phyloP scores from a whole-genome alignment of 2,329 filamentous ascomycete genomes.

The Metarhizium sp. region DNA sequence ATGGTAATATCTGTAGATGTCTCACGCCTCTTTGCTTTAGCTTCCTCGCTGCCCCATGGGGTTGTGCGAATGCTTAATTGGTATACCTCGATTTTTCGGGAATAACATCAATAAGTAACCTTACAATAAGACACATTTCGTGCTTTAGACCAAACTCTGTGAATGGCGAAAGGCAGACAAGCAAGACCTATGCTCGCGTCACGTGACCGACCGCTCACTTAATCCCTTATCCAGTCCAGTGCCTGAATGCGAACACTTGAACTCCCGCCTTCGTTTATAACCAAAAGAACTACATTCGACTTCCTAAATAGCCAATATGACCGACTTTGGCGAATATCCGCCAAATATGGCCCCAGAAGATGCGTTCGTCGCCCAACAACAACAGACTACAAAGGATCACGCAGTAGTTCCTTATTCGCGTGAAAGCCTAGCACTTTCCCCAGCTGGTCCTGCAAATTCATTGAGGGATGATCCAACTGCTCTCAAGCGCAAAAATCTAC shows the following conservation, averaged over 20 bases:
- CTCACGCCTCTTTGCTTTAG: neutral
- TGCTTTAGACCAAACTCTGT: neutral
- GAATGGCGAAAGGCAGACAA: neutral
- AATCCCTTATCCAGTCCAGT: neutral
- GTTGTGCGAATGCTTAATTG: neutral
- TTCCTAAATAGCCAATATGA: constrained; percentile 32
- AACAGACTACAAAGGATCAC: constrained; percentile 46
- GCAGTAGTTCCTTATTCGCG: constrained; percentile 59
- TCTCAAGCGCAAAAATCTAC: constrained; percentile 69
- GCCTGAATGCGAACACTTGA: neutral
- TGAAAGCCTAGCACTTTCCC: constrained; percentile 58
- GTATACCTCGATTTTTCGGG: neutral
- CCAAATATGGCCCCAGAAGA: constrained; percentile 58
- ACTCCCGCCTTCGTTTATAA: neutral
- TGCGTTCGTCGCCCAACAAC: constrained; percentile 47
- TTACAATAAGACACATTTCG: neutral
- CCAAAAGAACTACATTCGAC: neutral
- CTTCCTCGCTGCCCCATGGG: neutral
- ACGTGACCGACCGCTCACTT: neutral
- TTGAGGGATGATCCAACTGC: constrained; percentile 54
- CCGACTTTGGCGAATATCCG: constrained; percentile 53
- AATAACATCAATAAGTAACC: neutral
- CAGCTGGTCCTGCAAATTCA: constrained; percentile 63
- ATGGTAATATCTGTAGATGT: constrained; percentile 7
- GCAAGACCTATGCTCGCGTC: neutral